These are phyloP conservation scores for Malus sylvestris DNA, from an alignment of 306 rosid species.

Conservation along the genomic window DNA sequence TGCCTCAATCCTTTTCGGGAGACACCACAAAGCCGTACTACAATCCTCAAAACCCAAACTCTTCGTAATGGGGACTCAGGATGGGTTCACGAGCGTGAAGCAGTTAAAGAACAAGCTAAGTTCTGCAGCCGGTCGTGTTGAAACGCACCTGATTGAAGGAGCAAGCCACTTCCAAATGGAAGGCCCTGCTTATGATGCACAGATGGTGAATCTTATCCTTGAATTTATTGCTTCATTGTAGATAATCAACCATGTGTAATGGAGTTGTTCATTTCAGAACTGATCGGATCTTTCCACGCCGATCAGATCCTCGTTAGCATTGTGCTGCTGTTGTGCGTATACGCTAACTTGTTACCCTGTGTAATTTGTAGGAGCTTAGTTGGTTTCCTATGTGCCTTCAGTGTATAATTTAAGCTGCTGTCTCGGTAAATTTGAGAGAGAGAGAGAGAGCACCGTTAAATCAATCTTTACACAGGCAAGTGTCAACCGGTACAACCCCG, in stretches of 20 bases:
- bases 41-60: conserved; percentile 70
- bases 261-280: conserved; percentile 6
- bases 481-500: conserved; percentile 2
- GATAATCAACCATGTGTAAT: conserved; percentile 3
- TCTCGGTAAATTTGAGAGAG: neutral
- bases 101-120: conserved; percentile 70
- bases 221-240: conserved; percentile 49
- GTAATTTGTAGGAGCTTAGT: conserved; percentile 26
- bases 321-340: conserved; percentile 10
- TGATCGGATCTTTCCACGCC: neutral
- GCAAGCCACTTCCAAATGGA: conserved; percentile 89
- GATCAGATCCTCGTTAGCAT: neutral
- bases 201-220: conserved; percentile 64
- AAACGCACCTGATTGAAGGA: conserved; percentile 70
- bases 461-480: conserved; percentile 20
- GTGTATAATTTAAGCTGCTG: conserved; percentile 3
- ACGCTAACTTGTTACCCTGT: conserved; percentile 12
- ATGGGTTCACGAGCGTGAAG: conserved; percentile 80
- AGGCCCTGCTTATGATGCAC: conserved; percentile 70
- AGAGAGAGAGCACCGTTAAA: neutral
- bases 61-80: conserved; percentile 84
- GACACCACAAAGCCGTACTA: conserved; percentile 72
- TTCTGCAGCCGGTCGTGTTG: conserved; percentile 57
- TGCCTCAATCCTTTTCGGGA: conserved; percentile 82
- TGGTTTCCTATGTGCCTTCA: conserved; percentile 16